Percentiles rank a stretch among this genome's conserved stretches.
Conservation (phyloP, 768 basidiomycete species). For the Macrocybe gigantea region DNA sequence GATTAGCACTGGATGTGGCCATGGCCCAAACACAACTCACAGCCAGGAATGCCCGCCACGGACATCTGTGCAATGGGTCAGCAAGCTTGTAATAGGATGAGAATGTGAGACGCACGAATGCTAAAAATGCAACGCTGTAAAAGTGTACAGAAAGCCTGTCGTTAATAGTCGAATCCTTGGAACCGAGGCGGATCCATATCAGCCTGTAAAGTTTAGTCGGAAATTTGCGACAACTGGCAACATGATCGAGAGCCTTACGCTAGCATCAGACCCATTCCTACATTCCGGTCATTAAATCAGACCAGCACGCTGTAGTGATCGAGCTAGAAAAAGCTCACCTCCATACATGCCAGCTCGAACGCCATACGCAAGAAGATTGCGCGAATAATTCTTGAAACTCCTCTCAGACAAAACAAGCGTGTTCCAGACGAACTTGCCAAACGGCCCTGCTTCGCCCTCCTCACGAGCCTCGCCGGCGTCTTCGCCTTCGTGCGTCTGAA, state of each 20-base stretch:
- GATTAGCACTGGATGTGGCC: background rate
- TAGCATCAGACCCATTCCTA: slow-evolving; percentile 46
- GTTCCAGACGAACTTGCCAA: background rate
- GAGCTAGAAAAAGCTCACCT: slow-evolving; percentile 17
- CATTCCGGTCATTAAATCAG: slow-evolving; percentile 31
- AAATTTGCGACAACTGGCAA: background rate
- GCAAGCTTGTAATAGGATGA: background rate
- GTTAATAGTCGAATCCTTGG: slow-evolving; percentile 33
- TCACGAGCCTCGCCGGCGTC: background rate
- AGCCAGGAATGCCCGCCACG: slow-evolving; percentile 55
- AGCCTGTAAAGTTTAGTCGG: slow-evolving; percentile 32
- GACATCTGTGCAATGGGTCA: slow-evolving; percentile 33
- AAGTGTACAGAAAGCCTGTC: slow-evolving; percentile 49
- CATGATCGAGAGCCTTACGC: slow-evolving; percentile 21
- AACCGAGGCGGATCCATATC: slow-evolving; percentile 45
- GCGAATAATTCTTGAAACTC: slow-evolving; percentile 40
- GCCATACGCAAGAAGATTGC: slow-evolving; percentile 55
- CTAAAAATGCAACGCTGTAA: slow-evolving; percentile 50
- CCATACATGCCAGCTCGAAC: slow-evolving; percentile 52
- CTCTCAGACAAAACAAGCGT: slow-evolving; percentile 34
- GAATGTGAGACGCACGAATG: slow-evolving; percentile 29
- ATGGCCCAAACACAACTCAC: slow-evolving; percentile 14
- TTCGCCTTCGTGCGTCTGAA: background rate
- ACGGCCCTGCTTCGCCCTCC: slow-evolving; percentile 7
- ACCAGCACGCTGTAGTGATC: too few relatives aligned